A percentile compares a stretch with the other conserved stretches of the same genome.
These are phyloP conservation scores for Zychaea mexicana DNA, from an alignment of 371 early-diverging fungal genomes.

Conservation along the genomic window DNA sequence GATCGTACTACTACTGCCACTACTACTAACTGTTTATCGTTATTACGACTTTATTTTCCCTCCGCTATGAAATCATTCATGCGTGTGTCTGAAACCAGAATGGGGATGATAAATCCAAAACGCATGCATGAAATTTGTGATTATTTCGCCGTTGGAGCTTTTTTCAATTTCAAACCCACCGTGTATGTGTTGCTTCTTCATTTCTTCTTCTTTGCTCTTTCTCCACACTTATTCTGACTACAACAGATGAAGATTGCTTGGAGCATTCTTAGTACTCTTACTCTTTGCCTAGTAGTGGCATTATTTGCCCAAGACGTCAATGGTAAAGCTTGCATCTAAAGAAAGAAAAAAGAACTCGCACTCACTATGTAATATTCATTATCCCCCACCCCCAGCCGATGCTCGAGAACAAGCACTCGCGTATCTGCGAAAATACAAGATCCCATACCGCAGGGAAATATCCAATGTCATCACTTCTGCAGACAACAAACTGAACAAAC, in stretches of 20 bases:
- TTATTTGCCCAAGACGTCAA: neutral
- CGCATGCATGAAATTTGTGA: neutral
- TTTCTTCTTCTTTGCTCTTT: neutral
- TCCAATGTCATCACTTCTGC: neutral
- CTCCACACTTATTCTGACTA: neutral
- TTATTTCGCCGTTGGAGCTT: neutral
- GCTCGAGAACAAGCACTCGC: conserved; percentile 31
- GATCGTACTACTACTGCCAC: too few species aligned
- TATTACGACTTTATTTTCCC: too few species aligned
- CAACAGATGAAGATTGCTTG: neutral
- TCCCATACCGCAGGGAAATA: conserved; percentile 17
- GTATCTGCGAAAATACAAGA: conserved; percentile 36
- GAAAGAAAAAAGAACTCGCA: neutral
- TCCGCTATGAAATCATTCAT: neutral
- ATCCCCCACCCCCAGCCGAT: too few species aligned
- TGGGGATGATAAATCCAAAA: neutral
- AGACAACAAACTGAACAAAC: conserved; percentile 15
- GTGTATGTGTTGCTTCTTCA: neutral
- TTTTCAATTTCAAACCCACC: neutral
- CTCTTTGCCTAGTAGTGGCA: neutral
- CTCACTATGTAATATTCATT: neutral
- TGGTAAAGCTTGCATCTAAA: neutral
- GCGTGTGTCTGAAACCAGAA: neutral
- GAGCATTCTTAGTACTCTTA: neutral
- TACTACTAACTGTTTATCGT: too few species aligned